Evolutionary conservation across 1,139 yeast genomes (phyloP).

Genomic region (Lodderomyces elongisporus): DNA sequence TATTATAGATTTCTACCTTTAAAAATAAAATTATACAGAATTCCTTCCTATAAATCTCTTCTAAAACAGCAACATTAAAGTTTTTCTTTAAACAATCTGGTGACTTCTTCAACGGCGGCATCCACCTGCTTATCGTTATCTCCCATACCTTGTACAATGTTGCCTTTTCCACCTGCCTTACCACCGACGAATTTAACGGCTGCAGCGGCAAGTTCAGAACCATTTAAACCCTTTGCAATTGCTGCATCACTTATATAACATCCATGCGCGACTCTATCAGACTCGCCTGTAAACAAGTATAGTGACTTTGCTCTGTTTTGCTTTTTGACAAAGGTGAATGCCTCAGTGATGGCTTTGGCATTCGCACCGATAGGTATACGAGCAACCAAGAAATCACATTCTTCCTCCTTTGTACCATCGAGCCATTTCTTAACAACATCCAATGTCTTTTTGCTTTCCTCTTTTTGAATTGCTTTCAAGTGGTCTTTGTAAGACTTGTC

Average conservation of each 20-base stretch:
- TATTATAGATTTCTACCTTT: too few species aligned
- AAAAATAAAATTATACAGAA: too few species aligned
- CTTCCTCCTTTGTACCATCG: slow-evolving; percentile 15
- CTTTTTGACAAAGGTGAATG: slow-evolving; percentile 77
- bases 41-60: too few species aligned
- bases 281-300: slow-evolving; percentile 74
- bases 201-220: slow-evolving; percentile 65
- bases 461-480: slow-evolving; percentile 79
- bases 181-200: slow-evolving; percentile 85
- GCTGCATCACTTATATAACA: slow-evolving; percentile 79
- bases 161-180: slow-evolving; percentile 97
- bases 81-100: slow-evolving; percentile 54
- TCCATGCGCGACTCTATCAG: slow-evolving; percentile 88
- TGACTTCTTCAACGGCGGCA: slow-evolving; percentile 69
- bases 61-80: too few species aligned
- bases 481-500: slow-evolving; percentile 89
- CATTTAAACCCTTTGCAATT: slow-evolving; percentile 66
- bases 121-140: slow-evolving; percentile 66
- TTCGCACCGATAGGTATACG: slow-evolving; percentile 71
- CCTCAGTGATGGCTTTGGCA: slow-evolving; percentile 93
- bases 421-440: slow-evolving; percentile 78
- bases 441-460: slow-evolving; percentile 74
- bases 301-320: slow-evolving; percentile 71
- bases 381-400: slow-evolving; percentile 55
- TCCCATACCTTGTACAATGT: slow-evolving; percentile 96